Conservation (phyloP, 352 stramenopile species). For the Globisporangium abappressorium region DNA sequence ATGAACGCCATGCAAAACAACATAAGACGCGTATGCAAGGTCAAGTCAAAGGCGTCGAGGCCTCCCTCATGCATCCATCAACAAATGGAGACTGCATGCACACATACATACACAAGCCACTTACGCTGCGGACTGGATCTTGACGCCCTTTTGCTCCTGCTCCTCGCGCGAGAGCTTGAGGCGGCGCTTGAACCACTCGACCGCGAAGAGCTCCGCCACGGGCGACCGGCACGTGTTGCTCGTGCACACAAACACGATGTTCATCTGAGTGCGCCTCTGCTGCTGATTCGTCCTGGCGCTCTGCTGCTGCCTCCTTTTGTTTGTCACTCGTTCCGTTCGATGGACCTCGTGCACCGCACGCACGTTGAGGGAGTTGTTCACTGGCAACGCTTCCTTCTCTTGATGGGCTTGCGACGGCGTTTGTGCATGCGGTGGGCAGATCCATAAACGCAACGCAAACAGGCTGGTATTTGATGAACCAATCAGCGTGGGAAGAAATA, state of each 20-base stretch:
- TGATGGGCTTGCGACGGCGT: background rate
- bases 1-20: background rate
- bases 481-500: background rate
- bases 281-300: background rate
- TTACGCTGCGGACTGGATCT: conserved; percentile 71
- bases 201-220: conserved; percentile 68
- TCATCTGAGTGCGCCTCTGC: conserved; percentile 28
- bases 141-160: conserved; percentile 62
- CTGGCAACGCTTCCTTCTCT: background rate
- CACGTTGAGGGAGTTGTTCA: background rate
- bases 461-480: background rate
- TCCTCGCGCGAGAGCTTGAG: conserved; percentile 65
- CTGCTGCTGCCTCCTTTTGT: background rate
- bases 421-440: background rate
- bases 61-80: background rate
- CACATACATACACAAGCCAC: conserved; percentile 14
- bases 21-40: background rate
- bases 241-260: conserved; percentile 83
- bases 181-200: conserved; percentile 75
- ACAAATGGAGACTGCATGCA: background rate
- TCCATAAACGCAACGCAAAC: background rate
- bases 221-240: conserved; percentile 85
- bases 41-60: background rate
- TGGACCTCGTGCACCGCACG: background rate
- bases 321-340: background rate